phyloP scores from a whole-genome alignment of 1,284 basidiomycete genomes.

The Cutaneotrichosporon arboriforme region DNA sequence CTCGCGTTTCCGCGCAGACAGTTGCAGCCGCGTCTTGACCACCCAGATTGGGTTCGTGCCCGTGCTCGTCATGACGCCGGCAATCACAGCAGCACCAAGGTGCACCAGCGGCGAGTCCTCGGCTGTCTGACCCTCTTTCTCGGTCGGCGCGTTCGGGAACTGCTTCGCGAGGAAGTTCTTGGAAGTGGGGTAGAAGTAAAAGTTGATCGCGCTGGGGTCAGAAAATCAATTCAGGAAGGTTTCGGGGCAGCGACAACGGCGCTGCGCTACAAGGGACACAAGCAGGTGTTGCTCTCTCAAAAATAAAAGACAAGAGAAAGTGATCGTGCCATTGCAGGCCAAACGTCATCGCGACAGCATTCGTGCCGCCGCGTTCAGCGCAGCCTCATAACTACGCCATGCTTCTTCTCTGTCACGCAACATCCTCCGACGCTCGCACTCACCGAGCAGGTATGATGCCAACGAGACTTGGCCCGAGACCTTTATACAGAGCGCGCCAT shows the following conservation, averaged over 20 bases:
- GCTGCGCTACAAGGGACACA: too few relatives aligned
- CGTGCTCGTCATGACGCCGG: conserved; percentile 76
- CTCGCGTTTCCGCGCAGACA: conserved; percentile 35
- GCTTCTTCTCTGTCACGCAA: background rate
- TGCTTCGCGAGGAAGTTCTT: conserved; percentile 80
- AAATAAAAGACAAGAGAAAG: too few relatives aligned
- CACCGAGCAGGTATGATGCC: conserved; percentile 88
- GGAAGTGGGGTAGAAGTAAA: conserved; percentile 96
- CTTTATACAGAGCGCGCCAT: conserved; percentile 83
- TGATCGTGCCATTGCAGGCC: too few relatives aligned
- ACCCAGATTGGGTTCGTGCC: conserved; percentile 99
- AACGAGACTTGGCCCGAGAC: conserved; percentile 87
- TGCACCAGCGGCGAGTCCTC: conserved; percentile 81
- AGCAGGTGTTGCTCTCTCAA: too few relatives aligned
- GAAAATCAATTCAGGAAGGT: too few relatives aligned
- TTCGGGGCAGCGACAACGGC: too few relatives aligned
- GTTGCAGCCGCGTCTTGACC: conserved; percentile 88
- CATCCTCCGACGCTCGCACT: conserved; percentile 9
- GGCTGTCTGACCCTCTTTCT: conserved; percentile 58
- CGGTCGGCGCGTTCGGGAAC: conserved; percentile 53
- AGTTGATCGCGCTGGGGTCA: conserved; percentile 69
- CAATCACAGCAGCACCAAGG: conserved; percentile 75
- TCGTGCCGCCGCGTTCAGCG: too few relatives aligned
- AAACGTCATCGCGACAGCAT: too few relatives aligned
- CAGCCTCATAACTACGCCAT: too few relatives aligned